Base-by-base conservation (phyloP, 495 filamentous ascomycete genomes). In the Lasiosphaeria hispida region DNA sequence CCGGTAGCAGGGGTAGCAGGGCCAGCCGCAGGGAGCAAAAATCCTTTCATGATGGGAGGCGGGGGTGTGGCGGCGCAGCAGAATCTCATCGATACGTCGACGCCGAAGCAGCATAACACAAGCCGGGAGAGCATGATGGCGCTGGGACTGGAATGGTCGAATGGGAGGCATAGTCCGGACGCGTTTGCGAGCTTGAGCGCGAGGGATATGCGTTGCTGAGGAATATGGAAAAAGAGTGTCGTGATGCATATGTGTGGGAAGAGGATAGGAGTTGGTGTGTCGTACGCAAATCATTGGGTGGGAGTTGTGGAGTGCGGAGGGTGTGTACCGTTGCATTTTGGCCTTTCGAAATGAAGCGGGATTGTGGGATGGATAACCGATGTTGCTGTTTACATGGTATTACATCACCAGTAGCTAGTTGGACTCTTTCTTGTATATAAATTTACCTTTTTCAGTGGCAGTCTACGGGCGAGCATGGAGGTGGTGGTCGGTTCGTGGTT, bases 181-280 rank as follows among this genome's bases (percentile, higher is more conserved):
- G 93, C 94, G 34, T 98, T 97, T 82, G 87, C 92, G n/a, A 92
- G 89, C 63, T 75, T 98, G 68, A 97, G 92, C 69, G 86, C 90
- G 38, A 71, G 77, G 59, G 61, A 71, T 50, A 60, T 50, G 19
- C 54, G 60, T 8, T 66, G 55, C 62, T 47, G 49, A 23, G 23
- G 34, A 30, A 7, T 23, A 4, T 19, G 19, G 35, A 34, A 18
- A 5, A 15, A 51, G 14, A 35, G 35, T 10, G n/a, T 40, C 15
- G 0, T 7, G 38, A 19, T 30, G 23, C 23, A 30, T 30, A 30
- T 30, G 23, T 30, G 23, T 30, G 23, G 23, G 23, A 30, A 30
- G 23, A 30, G 23, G 23, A 30, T 30, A 30, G 23, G 23, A 30
- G 23, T 30, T 30, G 23, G 5, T 30, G 2, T 30, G 5, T 30